Percentiles rank a stretch among this genome's conserved stretches.
These are phyloP conservation scores for Crithidia expoeki DNA, from an alignment of 208 protist species.

Conservation along the genomic window DNA sequence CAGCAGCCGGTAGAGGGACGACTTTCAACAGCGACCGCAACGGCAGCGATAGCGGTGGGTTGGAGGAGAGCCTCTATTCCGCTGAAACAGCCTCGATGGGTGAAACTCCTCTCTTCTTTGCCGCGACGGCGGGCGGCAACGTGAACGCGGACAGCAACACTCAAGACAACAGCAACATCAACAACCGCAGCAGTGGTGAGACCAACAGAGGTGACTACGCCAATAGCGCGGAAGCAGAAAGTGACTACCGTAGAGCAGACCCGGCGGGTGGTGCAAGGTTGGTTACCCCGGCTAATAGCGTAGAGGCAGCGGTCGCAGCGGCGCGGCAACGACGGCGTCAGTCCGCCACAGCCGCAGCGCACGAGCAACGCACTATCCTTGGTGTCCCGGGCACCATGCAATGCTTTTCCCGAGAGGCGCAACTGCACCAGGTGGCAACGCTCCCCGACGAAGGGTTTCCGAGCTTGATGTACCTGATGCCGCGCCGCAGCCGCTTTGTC, in stretches of 20 bases:
- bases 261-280: neutral
- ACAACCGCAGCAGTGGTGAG: neutral
- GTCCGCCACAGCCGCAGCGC: conserved; percentile 2
- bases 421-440: conserved; percentile 44
- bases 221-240: neutral
- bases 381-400: neutral
- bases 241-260: neutral
- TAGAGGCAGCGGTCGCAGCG: conserved; percentile 9
- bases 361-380: neutral
- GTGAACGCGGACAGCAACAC: neutral
- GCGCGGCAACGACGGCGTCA: conserved; percentile 12
- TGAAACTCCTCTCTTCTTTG: neutral
- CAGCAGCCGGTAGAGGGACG: neutral
- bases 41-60: conserved; percentile 3
- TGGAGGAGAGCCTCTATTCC: conserved; percentile 22
- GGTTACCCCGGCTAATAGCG: neutral
- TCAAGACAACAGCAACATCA: neutral
- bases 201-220: neutral
- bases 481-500: conserved; percentile 34
- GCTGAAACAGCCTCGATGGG: conserved; percentile 10
- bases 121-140: neutral
- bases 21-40: neutral
- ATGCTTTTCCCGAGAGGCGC: conserved; percentile 28
- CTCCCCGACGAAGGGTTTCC: conserved; percentile 55
- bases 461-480: conserved; percentile 48